Percentiles rank a stretch among this genome's conserved stretches.
These are phyloP conservation scores for Cryptosporidium canis DNA, from an alignment of 169 alveolate species.

Conservation along the genomic window DNA sequence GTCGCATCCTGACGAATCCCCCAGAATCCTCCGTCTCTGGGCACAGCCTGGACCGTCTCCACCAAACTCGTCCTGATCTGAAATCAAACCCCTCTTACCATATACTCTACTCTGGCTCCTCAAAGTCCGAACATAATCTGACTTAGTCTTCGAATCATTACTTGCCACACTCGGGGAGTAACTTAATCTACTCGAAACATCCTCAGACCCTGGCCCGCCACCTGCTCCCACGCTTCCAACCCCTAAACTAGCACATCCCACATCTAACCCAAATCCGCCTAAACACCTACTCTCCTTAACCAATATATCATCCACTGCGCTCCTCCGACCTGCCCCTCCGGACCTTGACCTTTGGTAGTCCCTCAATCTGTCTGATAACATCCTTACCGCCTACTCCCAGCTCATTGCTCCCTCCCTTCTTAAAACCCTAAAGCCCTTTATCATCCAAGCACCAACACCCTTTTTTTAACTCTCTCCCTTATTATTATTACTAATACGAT, in stretches of 20 bases:
- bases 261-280: not conserved
- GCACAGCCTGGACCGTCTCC: not conserved
- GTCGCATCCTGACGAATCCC: not conserved
- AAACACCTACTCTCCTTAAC: not conserved
- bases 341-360: constrained; percentile 14
- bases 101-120: not conserved
- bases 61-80: not conserved
- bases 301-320: not conserved
- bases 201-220: not conserved
- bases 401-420: not conserved
- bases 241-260: no score
- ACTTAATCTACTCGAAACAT: not conserved
- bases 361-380: constrained; percentile 27
- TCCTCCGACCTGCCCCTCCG: not conserved
- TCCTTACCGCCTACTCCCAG: not conserved
- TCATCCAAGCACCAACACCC: no score
- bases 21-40: not conserved
- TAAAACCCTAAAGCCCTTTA: no score
- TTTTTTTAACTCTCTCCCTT: not conserved
- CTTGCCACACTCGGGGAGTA: not conserved
- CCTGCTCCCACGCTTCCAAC: not conserved
- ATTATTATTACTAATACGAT: not conserved
- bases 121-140: not conserved
- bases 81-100: not conserved
- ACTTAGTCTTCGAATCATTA: not conserved